Conservation (phyloP, 2,329 filamentous ascomycete species). For the Penicillium sp. region DNA sequence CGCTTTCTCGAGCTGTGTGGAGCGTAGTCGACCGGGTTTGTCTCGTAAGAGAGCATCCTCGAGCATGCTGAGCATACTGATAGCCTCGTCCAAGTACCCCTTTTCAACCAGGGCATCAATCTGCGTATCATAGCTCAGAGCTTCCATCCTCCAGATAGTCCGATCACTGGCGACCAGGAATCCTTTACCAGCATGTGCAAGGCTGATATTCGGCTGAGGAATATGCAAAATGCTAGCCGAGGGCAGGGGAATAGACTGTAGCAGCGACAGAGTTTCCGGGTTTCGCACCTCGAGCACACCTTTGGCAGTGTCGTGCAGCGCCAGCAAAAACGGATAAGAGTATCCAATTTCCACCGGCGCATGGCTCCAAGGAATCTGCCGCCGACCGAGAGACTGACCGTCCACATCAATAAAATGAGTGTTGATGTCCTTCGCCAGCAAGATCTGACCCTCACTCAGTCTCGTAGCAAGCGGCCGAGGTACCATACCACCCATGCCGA, state of each 20-base stretch:
- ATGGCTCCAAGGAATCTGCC: constrained; percentile 85
- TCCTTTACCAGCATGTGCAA: constrained; percentile 94
- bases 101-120: constrained; percentile 73
- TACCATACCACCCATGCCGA: constrained; percentile 86
- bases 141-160: constrained; percentile 92
- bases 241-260: constrained; percentile 79
- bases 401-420: constrained; percentile 84
- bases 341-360: constrained; percentile 91
- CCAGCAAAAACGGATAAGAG: constrained; percentile 91
- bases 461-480: constrained; percentile 84
- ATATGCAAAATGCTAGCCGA: constrained; percentile 84
- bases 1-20: constrained; percentile 88
- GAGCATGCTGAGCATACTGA: constrained; percentile 81
- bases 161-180: constrained; percentile 91
- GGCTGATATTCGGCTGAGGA: constrained; percentile 82
- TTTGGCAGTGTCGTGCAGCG: constrained; percentile 76
- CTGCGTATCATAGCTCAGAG: constrained; percentile 85
- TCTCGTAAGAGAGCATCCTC: constrained; percentile 85
- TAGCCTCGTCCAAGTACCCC: constrained; percentile 78
- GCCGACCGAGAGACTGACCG: constrained; percentile 74
- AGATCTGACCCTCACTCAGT: constrained; percentile 73
- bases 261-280: constrained; percentile 79
- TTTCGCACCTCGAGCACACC: constrained; percentile 87
- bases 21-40: constrained; percentile 73
- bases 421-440: constrained; percentile 97